Conservation (phyloP, 2,329 filamentous ascomycete genomes). For the Phyllosticta capitalensis region DNA sequence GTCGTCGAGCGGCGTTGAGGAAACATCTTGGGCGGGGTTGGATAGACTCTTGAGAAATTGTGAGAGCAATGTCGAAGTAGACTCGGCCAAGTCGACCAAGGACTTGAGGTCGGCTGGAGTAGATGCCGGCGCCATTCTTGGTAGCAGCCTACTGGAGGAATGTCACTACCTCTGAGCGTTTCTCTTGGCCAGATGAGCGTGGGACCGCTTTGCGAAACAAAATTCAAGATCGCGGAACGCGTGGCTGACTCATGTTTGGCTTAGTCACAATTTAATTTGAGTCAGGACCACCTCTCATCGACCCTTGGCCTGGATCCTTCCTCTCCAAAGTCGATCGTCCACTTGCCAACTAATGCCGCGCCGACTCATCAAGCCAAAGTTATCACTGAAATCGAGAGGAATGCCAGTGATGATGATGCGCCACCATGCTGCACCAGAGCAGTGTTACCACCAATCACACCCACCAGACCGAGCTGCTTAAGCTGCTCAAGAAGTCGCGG, state of each 20-base stretch:
- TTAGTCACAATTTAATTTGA: neutral
- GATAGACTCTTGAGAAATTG: constrained; percentile 26
- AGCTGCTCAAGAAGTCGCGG: neutral
- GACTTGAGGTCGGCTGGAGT: constrained; percentile 16
- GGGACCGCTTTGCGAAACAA: neutral
- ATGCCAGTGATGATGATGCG: neutral
- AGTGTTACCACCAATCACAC: neutral
- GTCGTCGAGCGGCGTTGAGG: constrained; percentile 1
- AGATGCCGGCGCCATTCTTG: neutral
- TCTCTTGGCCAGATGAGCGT: neutral
- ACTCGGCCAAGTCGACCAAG: constrained; percentile 27
- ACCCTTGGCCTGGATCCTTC: neutral
- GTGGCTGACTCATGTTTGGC: neutral
- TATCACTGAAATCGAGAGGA: neutral
- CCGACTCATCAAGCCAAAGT: neutral
- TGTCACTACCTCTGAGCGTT: neutral
- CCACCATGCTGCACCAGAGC: neutral
- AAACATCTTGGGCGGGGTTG: constrained; percentile 9
- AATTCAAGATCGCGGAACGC: neutral
- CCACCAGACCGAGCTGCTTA: neutral
- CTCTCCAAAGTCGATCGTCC: too few species aligned
- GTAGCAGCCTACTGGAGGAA: neutral
- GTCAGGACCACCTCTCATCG: neutral
- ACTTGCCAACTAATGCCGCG: too few species aligned
- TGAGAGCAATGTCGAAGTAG: constrained; percentile 25